Evolutionary conservation across 306 rosid species (phyloP).

Genomic region (Fragaria vesca): DNA sequence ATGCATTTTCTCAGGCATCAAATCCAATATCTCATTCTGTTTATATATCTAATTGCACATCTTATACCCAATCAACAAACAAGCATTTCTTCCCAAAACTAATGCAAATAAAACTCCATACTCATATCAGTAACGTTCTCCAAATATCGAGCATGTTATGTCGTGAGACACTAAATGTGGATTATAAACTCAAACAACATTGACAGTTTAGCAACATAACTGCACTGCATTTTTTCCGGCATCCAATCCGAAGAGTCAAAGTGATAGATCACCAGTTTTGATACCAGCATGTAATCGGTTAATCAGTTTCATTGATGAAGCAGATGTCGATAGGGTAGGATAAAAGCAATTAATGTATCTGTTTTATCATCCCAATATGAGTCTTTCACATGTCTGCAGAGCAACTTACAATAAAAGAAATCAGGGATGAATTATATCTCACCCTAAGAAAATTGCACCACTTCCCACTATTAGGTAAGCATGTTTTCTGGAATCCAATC

Average conservation of each 20-base stretch:
- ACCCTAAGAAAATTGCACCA: not conserved
- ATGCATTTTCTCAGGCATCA: constrained; percentile 23
- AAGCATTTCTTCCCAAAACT: not conserved
- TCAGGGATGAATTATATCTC: not conserved
- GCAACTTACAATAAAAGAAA: not conserved
- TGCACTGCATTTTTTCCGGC: not conserved
- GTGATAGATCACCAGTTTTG: not conserved
- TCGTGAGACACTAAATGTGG: not conserved
- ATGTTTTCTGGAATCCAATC: constrained; percentile 3
- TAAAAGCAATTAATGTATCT: not conserved
- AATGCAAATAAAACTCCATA: not conserved
- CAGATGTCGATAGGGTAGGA: constrained; percentile 5
- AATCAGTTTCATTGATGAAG: constrained; percentile 11
- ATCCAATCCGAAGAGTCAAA: not conserved
- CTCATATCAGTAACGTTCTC: not conserved
- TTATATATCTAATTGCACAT: not conserved
- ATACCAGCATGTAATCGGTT: not conserved
- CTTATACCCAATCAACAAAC: not conserved
- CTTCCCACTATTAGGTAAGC: constrained; percentile 2
- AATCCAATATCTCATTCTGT: constrained; percentile 8
- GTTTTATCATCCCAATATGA: constrained; percentile 1
- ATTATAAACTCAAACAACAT: not conserved
- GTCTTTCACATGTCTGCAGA: constrained; percentile 10
- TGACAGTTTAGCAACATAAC: not conserved
- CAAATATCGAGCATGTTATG: not conserved